Evolutionary conservation across 768 basidiomycete genomes (phyloP).

Genomic region (Psilocybe azurescens): DNA sequence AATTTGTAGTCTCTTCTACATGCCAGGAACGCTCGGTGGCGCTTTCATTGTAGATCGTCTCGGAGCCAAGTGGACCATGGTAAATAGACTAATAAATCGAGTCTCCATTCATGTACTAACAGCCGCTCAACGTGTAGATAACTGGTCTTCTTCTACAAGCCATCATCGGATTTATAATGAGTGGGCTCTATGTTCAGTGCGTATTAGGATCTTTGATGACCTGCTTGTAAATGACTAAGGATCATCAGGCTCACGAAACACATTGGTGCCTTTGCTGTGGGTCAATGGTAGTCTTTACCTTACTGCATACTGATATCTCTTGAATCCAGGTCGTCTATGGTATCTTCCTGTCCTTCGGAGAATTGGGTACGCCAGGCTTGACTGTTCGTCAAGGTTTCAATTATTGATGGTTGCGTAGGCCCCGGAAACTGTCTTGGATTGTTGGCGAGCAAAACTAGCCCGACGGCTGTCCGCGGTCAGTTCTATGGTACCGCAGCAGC

Average conservation of each 20-base stretch:
- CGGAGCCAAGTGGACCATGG: conserved; percentile 81
- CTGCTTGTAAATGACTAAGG: conserved; percentile 1
- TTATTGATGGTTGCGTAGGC: conserved; percentile 37
- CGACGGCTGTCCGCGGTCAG: conserved; percentile 86
- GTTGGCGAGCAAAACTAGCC: conserved; percentile 83
- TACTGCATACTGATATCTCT: neutral
- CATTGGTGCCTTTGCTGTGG: conserved; percentile 77
- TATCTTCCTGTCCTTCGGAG: conserved; percentile 89
- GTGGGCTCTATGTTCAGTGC: conserved; percentile 70
- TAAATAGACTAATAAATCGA: conserved; percentile 25
- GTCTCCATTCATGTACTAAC: neutral
- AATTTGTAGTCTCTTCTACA: conserved; percentile 40
- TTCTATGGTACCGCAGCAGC: conserved; percentile 90
- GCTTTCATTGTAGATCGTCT: conserved; percentile 79
- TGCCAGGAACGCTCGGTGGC: conserved; percentile 64
- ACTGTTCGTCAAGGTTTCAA: neutral
- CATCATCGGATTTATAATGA: conserved; percentile 88
- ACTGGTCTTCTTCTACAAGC: conserved; percentile 70
- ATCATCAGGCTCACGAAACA: conserved; percentile 56
- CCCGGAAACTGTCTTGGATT: conserved; percentile 90
- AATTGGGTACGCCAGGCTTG: conserved; percentile 63
- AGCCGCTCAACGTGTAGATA: conserved; percentile 47
- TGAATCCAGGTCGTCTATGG: conserved; percentile 76
- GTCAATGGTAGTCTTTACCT: conserved; percentile 21
- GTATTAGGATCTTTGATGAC: conserved; percentile 13